Evolutionary conservation across 2,329 filamentous ascomycete species (phyloP).

Genomic region (Clarireedia sp.): DNA sequence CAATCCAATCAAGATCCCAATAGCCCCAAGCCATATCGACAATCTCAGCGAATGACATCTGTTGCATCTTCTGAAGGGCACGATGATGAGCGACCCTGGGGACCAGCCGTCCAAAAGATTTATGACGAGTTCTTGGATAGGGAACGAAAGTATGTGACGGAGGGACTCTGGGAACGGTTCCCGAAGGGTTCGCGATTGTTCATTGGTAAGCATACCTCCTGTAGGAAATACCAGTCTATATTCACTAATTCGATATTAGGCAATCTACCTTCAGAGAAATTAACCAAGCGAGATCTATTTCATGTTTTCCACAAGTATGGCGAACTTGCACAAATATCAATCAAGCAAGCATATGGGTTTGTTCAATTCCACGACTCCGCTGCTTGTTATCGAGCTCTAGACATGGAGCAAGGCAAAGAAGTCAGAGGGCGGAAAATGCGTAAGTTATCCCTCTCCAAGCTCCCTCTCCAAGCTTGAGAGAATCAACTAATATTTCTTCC

Average conservation of each 20-base stretch:
- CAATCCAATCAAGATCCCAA: conserved; percentile 16
- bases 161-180: conserved; percentile 76
- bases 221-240: conserved; percentile 21
- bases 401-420: conserved; percentile 69
- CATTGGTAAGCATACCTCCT: conserved; percentile 52
- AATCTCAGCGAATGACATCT: conserved; percentile 17
- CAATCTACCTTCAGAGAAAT: conserved; percentile 86
- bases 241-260: conserved; percentile 41
- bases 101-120: conserved; percentile 49
- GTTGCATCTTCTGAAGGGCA: conserved; percentile 21
- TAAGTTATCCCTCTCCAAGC: conserved; percentile 41
- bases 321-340: conserved; percentile 83
- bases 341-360: conserved; percentile 95
- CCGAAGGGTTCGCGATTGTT: conserved; percentile 71
- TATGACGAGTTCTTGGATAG: conserved; percentile 68
- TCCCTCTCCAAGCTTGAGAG: too few relatives aligned
- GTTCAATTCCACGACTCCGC: conserved; percentile 79
- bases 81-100: conserved; percentile 30
- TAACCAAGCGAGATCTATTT: conserved; percentile 90
- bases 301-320: conserved; percentile 82
- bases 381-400: conserved; percentile 68
- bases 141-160: conserved; percentile 66
- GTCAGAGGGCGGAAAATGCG: conserved; percentile 89
- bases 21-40: conserved; percentile 19
- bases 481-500: background rate